phyloP scores from a whole-genome alignment of 345 rosid genomes.

The Cardamine chenopodiifolia region DNA sequence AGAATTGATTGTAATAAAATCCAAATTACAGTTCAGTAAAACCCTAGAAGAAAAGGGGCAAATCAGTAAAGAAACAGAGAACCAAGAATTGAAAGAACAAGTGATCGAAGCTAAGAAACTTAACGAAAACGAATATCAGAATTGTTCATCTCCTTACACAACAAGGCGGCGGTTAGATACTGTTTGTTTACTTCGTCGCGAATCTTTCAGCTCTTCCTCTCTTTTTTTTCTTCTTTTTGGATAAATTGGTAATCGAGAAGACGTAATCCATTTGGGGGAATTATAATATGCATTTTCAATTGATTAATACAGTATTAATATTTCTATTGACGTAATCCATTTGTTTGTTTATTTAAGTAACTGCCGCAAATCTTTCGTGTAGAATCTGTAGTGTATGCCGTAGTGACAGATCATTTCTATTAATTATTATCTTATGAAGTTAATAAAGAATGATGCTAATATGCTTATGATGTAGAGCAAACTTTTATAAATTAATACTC shows the following conservation, averaged over 20 bases:
- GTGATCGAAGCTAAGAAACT: conserved; percentile 4
- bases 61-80: conserved; percentile 3
- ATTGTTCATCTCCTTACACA: conserved; percentile 30
- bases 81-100: conserved; percentile 1
- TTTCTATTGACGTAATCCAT: conserved; percentile 27
- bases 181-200: conserved; percentile 31
- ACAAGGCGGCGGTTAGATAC: conserved; percentile 24
- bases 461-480: too few relatives aligned
- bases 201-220: not conserved
- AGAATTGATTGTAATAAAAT: not conserved
- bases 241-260: conserved; percentile 17
- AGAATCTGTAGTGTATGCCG: conserved; percentile 17
- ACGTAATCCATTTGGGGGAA: conserved; percentile 16
- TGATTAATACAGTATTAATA: not conserved
- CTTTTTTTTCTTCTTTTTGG: not conserved
- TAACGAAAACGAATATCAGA: conserved; percentile 18
- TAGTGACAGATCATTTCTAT: not conserved
- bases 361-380: conserved; percentile 32
- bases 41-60: conserved; percentile 29
- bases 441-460: not conserved
- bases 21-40: not conserved
- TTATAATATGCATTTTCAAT: not conserved
- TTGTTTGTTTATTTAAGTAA: conserved; percentile 19
- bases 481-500: too few relatives aligned
- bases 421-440: not conserved